Evolutionary conservation across 2,329 filamentous ascomycete genomes (phyloP), one percentile per base, ranked within the genome.

Genomic region (Calonectria pteridis): DNA sequence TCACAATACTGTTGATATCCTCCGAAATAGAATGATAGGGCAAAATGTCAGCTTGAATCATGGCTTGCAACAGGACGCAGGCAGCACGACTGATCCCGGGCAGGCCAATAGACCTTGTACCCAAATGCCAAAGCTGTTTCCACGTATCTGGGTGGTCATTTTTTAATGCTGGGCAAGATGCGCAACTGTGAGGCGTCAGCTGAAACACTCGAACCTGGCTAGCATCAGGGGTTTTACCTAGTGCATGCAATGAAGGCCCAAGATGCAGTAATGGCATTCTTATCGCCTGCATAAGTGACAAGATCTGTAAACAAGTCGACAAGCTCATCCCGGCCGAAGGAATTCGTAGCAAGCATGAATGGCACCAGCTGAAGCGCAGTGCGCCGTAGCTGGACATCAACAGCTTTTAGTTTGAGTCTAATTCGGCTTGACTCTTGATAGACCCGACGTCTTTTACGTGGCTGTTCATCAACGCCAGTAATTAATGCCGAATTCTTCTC

Each of bases 231-330:
- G 26, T 0, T 51, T 33, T 86, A 96, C 95, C 94, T 94, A 75
- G 94, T 88, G 81, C 95, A 91, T n/a, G 93, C 93, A 67, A 98
- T 83, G 87, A 98, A 91, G 23, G 95, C 93, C 97, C 97, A 99
- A 0, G 93, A 94, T 10, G 93, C 90, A 50, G 93, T 86, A 11
- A 84, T 83, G 18, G 86, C 85, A 77, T 93, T 92, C 79, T 98
- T 96, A 80, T 97, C 94, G 13, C 90, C 88, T 53, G 94, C 90
- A 67, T 89, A 88, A 14, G 85, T 83, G 20, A 88, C 85, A 20
- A 97, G 84, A 53, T 90, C 88, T 11, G 88, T 87, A 3, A 97
- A 81, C 5, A 93, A 82, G 0, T 88, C 86, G 6, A 85, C 83
- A 31, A 93, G 84, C 14, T 91, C 89, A 37, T 92, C 89, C 37